Conservation (phyloP, 2,329 filamentous ascomycete genomes). For the Thielaviopsis punctulata region DNA sequence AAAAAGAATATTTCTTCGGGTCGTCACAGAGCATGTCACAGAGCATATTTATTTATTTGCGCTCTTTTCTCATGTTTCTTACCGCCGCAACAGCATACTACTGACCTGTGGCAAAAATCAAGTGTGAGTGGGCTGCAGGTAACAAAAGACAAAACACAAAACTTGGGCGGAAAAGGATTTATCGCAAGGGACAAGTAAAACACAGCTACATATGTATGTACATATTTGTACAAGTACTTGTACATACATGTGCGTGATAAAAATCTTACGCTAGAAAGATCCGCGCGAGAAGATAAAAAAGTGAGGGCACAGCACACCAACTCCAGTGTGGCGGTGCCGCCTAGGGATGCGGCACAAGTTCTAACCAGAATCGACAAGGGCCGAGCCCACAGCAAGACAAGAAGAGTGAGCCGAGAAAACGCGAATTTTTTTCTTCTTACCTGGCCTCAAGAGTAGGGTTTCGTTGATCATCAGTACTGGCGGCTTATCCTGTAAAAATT, state of each 20-base stretch:
- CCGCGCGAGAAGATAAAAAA: background rate
- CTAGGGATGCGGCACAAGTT: background rate
- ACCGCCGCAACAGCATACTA: background rate
- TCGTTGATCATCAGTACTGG: background rate
- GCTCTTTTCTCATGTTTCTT: background rate
- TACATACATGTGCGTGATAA: background rate
- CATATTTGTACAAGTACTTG: too few species aligned
- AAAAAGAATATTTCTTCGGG: too few species aligned
- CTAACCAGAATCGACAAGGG: background rate
- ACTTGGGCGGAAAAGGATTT: too few species aligned
- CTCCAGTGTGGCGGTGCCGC: background rate
- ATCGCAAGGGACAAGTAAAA: background rate
- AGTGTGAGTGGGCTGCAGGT: background rate
- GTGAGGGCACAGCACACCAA: background rate
- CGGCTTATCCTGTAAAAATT: background rate
- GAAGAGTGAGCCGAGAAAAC: background rate
- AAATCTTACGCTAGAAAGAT: background rate
- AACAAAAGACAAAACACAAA: background rate
- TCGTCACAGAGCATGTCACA: too few species aligned
- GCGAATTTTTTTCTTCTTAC: background rate
- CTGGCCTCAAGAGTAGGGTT: background rate
- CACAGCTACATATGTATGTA: too few species aligned
- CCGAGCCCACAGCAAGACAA: background rate
- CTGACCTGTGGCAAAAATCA: background rate
- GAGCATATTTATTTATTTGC: background rate